A percentile compares a stretch with the other conserved stretches of the same genome.
Conservation (phyloP, 75 land plant species). For the Azolla pinnata region DNA sequence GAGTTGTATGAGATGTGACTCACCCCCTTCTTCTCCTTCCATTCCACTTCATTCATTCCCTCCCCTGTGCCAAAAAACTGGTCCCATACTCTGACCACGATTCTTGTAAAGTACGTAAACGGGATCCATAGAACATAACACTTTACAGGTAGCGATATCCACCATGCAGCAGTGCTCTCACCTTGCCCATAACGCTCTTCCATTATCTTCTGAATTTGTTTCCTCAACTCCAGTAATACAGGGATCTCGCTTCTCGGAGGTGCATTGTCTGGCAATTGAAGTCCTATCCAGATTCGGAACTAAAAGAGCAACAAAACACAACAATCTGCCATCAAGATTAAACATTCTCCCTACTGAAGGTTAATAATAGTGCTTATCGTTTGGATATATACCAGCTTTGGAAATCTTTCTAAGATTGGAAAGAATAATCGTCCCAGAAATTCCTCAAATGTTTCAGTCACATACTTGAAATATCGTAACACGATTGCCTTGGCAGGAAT, state of each 20-base stretch:
- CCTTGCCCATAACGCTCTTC: conserved; percentile 22
- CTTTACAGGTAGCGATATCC: conserved; percentile 23
- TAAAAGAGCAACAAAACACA: conserved; percentile 3
- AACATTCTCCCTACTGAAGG: too few species aligned
- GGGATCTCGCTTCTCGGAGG: background rate
- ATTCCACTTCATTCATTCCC: conserved; percentile 17
- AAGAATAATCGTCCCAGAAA: conserved; percentile 20
- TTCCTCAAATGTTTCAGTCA: conserved; percentile 14
- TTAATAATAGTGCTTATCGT: too few species aligned
- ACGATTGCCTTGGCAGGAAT: conserved; percentile 7
- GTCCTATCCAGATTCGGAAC: conserved; percentile 2
- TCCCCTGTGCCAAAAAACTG: conserved; percentile 10
- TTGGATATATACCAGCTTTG: conserved; percentile 2
- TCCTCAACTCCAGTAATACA: conserved; percentile 11
- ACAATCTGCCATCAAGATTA: background rate
- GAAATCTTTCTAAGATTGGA: conserved; percentile 14
- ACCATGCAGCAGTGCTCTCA: conserved; percentile 22
- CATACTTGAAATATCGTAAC: conserved; percentile 13
- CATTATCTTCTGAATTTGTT: conserved; percentile 13
- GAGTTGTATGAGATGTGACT: too few species aligned
- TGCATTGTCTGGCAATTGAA: conserved; percentile 6
- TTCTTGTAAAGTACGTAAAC: conserved; percentile 7
- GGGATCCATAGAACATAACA: conserved; percentile 26
- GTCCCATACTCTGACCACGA: conserved; percentile 7
- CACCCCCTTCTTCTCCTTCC: conserved; percentile 29